Percentiles rank a stretch among this genome's conserved stretches.
phyloP scores from a whole-genome alignment of 306 rosid species.

The Pyrus betulifolia region DNA sequence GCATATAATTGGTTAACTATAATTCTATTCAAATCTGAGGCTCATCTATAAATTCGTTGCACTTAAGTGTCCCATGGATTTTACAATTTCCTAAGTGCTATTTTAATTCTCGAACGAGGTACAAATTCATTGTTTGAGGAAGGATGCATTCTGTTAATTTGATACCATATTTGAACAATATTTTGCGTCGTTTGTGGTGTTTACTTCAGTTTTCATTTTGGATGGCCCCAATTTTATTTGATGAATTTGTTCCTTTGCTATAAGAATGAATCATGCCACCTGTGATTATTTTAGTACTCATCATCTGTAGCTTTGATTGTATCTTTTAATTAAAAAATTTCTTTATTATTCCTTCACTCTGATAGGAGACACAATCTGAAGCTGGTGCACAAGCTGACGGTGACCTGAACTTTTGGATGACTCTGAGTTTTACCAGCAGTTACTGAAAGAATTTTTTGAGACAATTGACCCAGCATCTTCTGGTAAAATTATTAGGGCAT shows the following conservation, averaged over 20 bases:
- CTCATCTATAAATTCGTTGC: neutral
- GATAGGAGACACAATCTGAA: no score
- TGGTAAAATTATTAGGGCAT: no score
- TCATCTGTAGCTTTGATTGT: no score
- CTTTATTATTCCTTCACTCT: no score
- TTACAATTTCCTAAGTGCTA: neutral
- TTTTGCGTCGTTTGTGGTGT: neutral
- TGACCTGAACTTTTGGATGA: neutral
- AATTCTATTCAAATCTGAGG: neutral
- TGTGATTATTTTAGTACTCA: no score
- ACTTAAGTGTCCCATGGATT: neutral
- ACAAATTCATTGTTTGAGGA: neutral
- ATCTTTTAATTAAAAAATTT: no score
- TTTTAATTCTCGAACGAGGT: neutral
- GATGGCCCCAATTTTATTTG: neutral
- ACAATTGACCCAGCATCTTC: constrained; percentile 22
- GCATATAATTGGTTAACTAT: constrained; percentile 1
- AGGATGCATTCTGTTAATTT: no score
- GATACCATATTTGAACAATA: neutral
- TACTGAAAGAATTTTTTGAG: constrained; percentile 26
- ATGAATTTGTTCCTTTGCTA: neutral
- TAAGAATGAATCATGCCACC: no score
- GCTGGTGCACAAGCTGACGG: constrained; percentile 19
- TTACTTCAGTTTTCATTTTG: neutral
- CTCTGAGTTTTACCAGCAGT: neutral